Evolutionary conservation across 2,329 filamentous ascomycete genomes (phyloP).

Genomic region (Nigrograna mackinnonii): DNA sequence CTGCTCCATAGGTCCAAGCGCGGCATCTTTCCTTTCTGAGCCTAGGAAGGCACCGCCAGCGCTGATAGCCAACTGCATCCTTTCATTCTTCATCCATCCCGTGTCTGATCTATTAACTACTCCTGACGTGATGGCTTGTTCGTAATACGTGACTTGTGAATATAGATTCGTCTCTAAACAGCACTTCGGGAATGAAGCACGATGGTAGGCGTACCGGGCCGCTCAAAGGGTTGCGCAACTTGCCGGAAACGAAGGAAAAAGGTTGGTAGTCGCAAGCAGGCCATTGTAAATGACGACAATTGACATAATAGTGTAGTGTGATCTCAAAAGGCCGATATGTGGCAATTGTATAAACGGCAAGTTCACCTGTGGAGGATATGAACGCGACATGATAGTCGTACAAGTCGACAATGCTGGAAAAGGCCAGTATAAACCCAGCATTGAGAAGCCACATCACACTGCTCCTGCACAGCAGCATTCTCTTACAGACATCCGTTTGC

Average conservation of each 20-base stretch:
- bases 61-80: too few species aligned
- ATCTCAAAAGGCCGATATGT: slow-evolving; percentile 13
- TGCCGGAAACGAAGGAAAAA: slow-evolving; percentile 17
- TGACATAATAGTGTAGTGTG: slow-evolving; percentile 9
- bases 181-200: too few species aligned
- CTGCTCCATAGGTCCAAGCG: too few species aligned
- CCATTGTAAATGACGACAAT: not conserved
- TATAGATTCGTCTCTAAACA: too few species aligned
- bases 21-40: too few species aligned
- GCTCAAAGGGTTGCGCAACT: slow-evolving; percentile 18
- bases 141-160: too few species aligned
- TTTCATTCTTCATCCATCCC: too few species aligned
- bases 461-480: not conserved
- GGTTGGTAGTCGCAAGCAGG: slow-evolving; percentile 5
- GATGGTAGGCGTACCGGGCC: too few species aligned
- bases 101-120: too few species aligned
- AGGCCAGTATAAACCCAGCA: slow-evolving; percentile 10
- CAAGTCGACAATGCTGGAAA: slow-evolving; percentile 9
- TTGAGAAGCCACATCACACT: not conserved
- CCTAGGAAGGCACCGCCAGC: too few species aligned
- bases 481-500: slow-evolving; percentile 3
- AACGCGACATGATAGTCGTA: slow-evolving; percentile 14
- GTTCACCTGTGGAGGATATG: slow-evolving; percentile 13
- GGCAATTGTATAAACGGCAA: slow-evolving; percentile 11
- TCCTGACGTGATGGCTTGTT: too few species aligned